Conservation (phyloP, 129 eudicot genomes). For the Erigeron canadensis region DNA sequence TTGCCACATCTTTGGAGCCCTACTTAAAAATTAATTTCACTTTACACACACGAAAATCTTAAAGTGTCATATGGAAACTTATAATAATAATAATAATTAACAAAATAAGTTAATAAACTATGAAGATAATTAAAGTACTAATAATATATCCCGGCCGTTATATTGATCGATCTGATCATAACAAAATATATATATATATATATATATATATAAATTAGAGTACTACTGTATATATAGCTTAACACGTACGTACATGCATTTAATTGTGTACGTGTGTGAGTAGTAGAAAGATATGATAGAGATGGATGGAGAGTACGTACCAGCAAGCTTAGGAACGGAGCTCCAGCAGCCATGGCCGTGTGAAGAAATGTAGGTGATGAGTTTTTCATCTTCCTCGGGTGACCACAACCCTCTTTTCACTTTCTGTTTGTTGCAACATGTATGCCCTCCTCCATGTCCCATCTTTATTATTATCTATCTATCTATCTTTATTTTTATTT, state of each 20-base stretch:
- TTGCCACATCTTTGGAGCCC: conserved; percentile 90
- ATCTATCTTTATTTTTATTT: neutral
- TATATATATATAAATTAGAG: no score
- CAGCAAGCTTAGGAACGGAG: conserved; percentile 86
- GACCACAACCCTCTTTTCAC: conserved; percentile 91
- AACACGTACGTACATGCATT: no score
- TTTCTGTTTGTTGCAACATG: conserved; percentile 83
- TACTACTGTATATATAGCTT: no score
- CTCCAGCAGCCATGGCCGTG: conserved; percentile 95
- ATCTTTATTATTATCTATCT: conserved; percentile 18
- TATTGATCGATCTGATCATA: no score
- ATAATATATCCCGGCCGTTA: no score
- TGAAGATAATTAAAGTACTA: no score
- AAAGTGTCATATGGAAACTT: no score
- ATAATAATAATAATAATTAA: no score
- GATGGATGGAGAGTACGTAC: conserved; percentile 36
- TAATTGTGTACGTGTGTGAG: neutral
- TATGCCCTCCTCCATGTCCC: conserved; percentile 65
- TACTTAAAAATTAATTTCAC: conserved; percentile 21
- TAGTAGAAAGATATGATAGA: neutral
- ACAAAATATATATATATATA: no score
- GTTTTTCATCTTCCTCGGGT: conserved; percentile 90
- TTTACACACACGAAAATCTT: neutral
- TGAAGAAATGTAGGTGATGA: conserved; percentile 62
- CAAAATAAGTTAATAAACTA: no score